phyloP scores from a whole-genome alignment of 2,329 filamentous ascomycete species.

The Alternaria arbusti region DNA sequence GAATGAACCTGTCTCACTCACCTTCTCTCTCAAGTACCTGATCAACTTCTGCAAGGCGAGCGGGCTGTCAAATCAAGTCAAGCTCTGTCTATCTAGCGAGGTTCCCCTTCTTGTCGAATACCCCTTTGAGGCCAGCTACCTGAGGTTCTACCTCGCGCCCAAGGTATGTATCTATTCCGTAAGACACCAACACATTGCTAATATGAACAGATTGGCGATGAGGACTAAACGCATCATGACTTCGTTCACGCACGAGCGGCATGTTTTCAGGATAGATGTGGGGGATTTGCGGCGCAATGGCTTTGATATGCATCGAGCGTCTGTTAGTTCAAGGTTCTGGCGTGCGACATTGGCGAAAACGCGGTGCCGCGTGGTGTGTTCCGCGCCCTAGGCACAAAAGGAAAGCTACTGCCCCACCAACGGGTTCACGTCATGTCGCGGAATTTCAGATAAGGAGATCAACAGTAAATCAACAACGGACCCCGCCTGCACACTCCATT shows the following conservation, averaged over 20 bases:
- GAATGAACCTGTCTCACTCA: slow-evolving; percentile 88
- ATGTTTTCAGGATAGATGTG: slow-evolving; percentile 36
- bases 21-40: slow-evolving; percentile 98
- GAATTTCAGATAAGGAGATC: slow-evolving; percentile 44
- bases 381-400: slow-evolving; percentile 28
- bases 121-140: slow-evolving; percentile 81
- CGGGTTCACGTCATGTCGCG: slow-evolving; percentile 40
- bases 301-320: slow-evolving; percentile 36
- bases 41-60: slow-evolving; percentile 99
- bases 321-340: slow-evolving; percentile 22
- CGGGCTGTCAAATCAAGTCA: slow-evolving; percentile 79
- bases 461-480: slow-evolving; percentile 30
- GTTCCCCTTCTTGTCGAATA: slow-evolving; percentile 97
- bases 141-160: slow-evolving; percentile 97
- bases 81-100: slow-evolving; percentile 93
- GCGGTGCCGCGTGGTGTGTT: slow-evolving; percentile 20
- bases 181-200: slow-evolving; percentile 34
- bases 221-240: slow-evolving; percentile 56
- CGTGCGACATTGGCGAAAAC: slow-evolving; percentile 26
- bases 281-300: slow-evolving; percentile 32
- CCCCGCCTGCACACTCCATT: slow-evolving; percentile 2
- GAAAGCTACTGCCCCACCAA: slow-evolving; percentile 36
- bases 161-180: slow-evolving; percentile 69
- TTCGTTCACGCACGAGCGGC: slow-evolving; percentile 28
- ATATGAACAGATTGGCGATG: slow-evolving; percentile 69